Percentiles rank a stretch among this genome's conserved stretches.
Evolutionary conservation across 768 basidiomycete species (phyloP).

Genomic region (Tricholoma terreum): DNA sequence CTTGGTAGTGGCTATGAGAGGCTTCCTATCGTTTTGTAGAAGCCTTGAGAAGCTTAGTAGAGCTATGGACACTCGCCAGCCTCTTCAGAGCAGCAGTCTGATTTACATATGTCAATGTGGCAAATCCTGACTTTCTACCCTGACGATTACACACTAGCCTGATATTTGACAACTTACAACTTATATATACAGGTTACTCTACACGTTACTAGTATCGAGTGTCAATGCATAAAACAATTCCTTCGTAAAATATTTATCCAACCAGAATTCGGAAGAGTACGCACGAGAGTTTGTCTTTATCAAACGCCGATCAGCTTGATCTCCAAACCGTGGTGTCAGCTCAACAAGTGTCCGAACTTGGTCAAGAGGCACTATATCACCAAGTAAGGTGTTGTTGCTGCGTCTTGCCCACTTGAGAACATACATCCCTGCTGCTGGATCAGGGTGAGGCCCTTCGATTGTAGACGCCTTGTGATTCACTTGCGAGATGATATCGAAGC

Average conservation of each 20-base stretch:
- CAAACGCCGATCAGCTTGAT: slow-evolving; percentile 2
- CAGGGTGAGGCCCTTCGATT: background rate
- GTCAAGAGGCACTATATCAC: slow-evolving; percentile 5
- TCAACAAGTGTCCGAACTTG: slow-evolving; percentile 1
- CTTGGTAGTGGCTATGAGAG: too few species aligned
- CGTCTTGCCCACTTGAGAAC: background rate
- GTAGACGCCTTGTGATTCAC: background rate
- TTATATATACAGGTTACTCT: too few species aligned
- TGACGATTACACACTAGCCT: too few species aligned
- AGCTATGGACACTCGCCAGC: too few species aligned
- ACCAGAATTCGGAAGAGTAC: slow-evolving; percentile 5
- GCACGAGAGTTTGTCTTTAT: background rate
- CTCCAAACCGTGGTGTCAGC: slow-evolving; percentile 4
- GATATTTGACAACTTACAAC: too few species aligned
- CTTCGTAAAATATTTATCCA: slow-evolving; percentile 34
- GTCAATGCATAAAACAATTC: slow-evolving; percentile 19
- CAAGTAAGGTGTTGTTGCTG: background rate
- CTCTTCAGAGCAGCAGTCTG: too few species aligned
- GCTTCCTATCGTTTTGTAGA: too few species aligned
- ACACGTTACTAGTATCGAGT: too few species aligned
- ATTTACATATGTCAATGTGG: too few species aligned
- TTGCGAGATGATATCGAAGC: slow-evolving; percentile 6
- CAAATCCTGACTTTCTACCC: too few species aligned
- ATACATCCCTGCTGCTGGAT: background rate
- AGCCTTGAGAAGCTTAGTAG: too few species aligned